Conservation (phyloP, 2,329 filamentous ascomycete genomes). For the Alternaria consortialis region DNA sequence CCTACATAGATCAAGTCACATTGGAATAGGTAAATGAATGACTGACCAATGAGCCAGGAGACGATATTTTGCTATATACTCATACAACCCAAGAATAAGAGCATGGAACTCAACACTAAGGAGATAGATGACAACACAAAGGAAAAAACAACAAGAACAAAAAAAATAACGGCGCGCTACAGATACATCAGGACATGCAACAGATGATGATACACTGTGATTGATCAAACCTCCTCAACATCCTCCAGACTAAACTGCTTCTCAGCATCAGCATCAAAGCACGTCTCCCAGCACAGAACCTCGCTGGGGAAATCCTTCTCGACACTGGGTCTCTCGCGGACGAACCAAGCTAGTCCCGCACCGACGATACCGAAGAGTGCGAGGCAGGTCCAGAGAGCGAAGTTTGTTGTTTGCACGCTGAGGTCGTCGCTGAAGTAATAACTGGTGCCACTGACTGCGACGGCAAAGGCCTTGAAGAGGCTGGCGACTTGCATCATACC, state of each 20-base stretch:
- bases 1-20: neutral
- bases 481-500: conserved; percentile 59
- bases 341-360: conserved; percentile 56
- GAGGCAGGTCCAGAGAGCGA: conserved; percentile 57
- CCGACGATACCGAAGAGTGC: conserved; percentile 53
- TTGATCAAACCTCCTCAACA: conserved; percentile 10
- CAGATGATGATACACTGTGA: conserved; percentile 1
- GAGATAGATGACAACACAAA: neutral
- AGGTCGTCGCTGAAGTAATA: conserved; percentile 57
- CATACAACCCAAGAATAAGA: conserved; percentile 3
- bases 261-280: conserved; percentile 54
- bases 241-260: conserved; percentile 31
- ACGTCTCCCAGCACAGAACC: conserved; percentile 57
- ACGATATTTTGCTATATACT: conserved; percentile 6
- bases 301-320: conserved; percentile 55
- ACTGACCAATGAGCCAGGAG: neutral
- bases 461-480: conserved; percentile 58
- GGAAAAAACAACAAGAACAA: conserved; percentile 4
- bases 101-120: neutral
- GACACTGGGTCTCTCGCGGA: conserved; percentile 56
- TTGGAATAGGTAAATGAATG: neutral
- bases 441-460: conserved; percentile 56
- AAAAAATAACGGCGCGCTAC: conserved; percentile 7
- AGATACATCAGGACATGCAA: conserved; percentile 14
- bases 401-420: conserved; percentile 55